phyloP scores from a whole-genome alignment of 495 filamentous ascomycete genomes.

The Trichoderma parareesei region DNA sequence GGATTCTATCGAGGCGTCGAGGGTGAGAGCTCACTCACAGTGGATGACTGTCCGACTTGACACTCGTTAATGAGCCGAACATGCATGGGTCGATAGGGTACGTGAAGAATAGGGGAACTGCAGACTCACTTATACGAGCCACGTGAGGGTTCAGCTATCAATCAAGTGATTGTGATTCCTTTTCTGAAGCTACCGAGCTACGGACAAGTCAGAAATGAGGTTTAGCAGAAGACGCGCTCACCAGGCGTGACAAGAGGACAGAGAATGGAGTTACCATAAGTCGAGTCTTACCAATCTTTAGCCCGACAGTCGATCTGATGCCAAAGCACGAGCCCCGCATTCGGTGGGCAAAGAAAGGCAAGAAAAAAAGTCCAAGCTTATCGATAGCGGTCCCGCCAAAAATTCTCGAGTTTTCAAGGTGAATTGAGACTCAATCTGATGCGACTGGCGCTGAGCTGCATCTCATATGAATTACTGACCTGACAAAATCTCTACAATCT shows the following conservation, averaged over 20 bases:
- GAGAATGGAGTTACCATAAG: neutral
- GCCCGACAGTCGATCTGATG: neutral
- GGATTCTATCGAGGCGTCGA: neutral
- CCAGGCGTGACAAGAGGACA: neutral
- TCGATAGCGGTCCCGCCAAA: slow-evolving; percentile 9
- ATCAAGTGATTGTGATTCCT: no score
- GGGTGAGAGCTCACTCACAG: neutral
- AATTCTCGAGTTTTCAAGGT: slow-evolving; percentile 7
- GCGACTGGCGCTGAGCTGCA: neutral
- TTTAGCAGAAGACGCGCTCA: no score
- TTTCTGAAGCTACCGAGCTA: no score
- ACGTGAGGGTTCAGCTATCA: no score
- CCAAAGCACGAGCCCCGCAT: slow-evolving; percentile 9
- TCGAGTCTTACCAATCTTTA: neutral
- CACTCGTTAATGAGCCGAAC: neutral
- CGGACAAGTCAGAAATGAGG: no score
- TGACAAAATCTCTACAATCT: neutral
- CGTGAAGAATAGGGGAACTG: no score
- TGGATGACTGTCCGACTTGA: neutral
- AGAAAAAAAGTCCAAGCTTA: neutral
- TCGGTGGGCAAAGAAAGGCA: neutral
- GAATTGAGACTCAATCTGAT: neutral
- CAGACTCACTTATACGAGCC: no score
- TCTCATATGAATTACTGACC: neutral
- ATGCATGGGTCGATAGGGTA: no score